Conservation (phyloP, 768 basidiomycete species). For the Lactifluus hygrophoroides region DNA sequence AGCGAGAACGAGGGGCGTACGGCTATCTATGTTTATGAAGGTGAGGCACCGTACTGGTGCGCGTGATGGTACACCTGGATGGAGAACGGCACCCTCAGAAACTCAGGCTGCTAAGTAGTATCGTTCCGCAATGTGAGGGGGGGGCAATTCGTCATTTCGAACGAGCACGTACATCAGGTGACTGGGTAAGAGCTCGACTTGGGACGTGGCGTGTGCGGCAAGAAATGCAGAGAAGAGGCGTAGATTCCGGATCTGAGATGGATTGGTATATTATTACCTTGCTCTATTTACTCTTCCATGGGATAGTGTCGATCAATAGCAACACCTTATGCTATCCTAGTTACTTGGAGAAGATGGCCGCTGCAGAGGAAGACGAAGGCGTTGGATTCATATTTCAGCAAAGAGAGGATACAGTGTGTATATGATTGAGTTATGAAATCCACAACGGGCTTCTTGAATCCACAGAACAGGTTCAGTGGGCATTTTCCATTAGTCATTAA, state of each 20-base stretch:
- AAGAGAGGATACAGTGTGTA: constrained; percentile 9
- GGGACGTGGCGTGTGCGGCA: background rate
- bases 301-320: background rate
- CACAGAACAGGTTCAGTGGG: constrained; percentile 20
- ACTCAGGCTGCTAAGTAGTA: too few species aligned
- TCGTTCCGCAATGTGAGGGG: too few species aligned
- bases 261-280: background rate
- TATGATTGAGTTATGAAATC: constrained; percentile 25
- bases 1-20: background rate
- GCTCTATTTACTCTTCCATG: background rate
- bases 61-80: constrained; percentile 10
- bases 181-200: background rate
- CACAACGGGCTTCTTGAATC: constrained; percentile 37
- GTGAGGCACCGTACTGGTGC: background rate
- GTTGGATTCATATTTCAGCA: too few species aligned
- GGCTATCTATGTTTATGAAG: background rate
- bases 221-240: background rate
- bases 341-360: background rate
- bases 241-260: too few species aligned
- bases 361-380: too few species aligned
- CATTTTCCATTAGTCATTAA: background rate
- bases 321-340: background rate
- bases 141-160: constrained; percentile 16
- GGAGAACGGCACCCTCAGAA: too few species aligned
- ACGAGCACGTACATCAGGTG: background rate